Evolutionary conservation across 768 basidiomycete species (phyloP).

Genomic region (Naganishia kalamii): DNA sequence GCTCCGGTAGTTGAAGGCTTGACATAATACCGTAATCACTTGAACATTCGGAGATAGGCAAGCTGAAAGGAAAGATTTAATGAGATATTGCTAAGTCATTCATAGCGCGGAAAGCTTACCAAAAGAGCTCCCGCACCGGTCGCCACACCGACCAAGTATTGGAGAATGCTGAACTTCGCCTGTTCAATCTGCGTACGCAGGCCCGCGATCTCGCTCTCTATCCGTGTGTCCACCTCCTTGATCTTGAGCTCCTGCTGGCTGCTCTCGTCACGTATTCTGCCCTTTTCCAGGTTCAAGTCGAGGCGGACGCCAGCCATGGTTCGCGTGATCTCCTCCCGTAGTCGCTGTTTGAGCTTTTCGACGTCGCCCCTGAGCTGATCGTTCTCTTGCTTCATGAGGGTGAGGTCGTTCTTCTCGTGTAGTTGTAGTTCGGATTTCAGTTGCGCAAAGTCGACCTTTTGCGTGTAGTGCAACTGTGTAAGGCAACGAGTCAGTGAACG

Average conservation of each 20-base stretch:
- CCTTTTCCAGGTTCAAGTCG: constrained; percentile 91
- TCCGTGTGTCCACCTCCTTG: constrained; percentile 92
- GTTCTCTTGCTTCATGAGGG: constrained; percentile 91
- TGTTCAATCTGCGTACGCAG: constrained; percentile 57
- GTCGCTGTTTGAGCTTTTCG: constrained; percentile 86
- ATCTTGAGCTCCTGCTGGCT: constrained; percentile 89
- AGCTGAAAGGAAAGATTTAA: constrained; percentile 6
- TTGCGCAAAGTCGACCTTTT: constrained; percentile 82
- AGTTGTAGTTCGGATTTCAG: constrained; percentile 93
- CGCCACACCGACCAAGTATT: constrained; percentile 48
- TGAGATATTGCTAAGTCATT: not conserved
- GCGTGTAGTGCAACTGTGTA: constrained; percentile 45
- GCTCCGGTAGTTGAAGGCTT: too few species aligned
- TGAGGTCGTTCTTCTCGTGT: constrained; percentile 92
- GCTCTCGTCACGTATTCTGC: constrained; percentile 83
- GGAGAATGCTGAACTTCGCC: constrained; percentile 48
- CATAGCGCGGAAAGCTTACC: constrained; percentile 29
- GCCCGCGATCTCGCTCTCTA: constrained; percentile 90
- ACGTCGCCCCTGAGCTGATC: constrained; percentile 85
- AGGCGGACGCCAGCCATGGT: constrained; percentile 90
- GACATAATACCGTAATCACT: not conserved
- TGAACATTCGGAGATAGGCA: constrained; percentile 26
- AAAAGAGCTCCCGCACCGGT: constrained; percentile 46
- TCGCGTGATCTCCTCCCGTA: constrained; percentile 82
- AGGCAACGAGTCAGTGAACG: not conserved